Base-by-base conservation (phyloP, 1,284 basidiomycete species). In the Heterobasidion occidentale region DNA sequence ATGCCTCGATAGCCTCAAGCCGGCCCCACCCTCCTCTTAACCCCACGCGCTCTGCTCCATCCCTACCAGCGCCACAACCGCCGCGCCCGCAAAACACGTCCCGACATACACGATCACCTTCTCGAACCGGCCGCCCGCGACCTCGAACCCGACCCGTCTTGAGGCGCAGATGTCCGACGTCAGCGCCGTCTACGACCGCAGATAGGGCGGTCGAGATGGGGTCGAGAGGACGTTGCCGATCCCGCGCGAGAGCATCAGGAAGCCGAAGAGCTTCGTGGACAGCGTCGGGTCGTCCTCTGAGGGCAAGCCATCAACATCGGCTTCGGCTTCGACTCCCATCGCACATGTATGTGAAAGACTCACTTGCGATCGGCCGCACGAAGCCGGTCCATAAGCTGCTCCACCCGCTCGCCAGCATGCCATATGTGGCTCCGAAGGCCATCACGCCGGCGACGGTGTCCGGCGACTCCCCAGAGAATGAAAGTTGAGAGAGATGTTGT, bases 181-280 rank as follows among this genome's bases (percentile, higher is more conserved):
- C n/a, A 1, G 6, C 12, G 11, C n/a, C 38, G n/a, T 42, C 11
- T 5, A 42, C 7, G n/a, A 54, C 35, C 12, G 38, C 38, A 5
- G 61, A 58, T 45, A 74, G 62, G 2, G 64, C 64, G 1, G 73
- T 70, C 9, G 74, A 69, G 42, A 77, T 71, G 74, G 75, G 8
- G 74, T 73, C 5, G 72, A 73, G 3, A 76, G 61, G 35, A 77
- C 69, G 54, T 74, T 75, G 1, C 74, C 74, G 3, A 77, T 57
- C 0, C 75, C 73, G 12, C 74, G 65, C 1, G 71, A 69, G 42
- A 74, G 64, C 27, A 71, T 63, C 20, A 76, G 60, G 52, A 72
- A 68, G 27, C 74, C 71, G 53, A 70, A 69, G 12, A 77, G 61
- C 12, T 66, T 65, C 27, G 72, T 71, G 2, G 68, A 61, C 14